Conservation (phyloP, 768 basidiomycete genomes). For the Hortiboletus campestris region DNA sequence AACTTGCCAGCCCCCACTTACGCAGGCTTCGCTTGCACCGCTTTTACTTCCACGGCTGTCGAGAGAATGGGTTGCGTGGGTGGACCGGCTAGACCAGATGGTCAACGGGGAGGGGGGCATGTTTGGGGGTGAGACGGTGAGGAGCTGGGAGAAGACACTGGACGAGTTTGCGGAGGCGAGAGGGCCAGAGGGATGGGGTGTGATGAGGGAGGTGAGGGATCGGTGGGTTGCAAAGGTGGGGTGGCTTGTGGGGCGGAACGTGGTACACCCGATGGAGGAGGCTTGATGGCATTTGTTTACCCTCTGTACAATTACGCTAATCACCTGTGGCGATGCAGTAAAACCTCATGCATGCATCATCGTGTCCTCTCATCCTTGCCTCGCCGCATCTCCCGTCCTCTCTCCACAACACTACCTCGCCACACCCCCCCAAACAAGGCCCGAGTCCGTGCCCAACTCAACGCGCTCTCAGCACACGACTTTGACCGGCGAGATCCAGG, state of each 20-base stretch:
- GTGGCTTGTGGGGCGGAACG: slow-evolving; percentile 63
- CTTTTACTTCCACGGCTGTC: slow-evolving; percentile 60
- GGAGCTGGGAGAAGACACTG: slow-evolving; percentile 65
- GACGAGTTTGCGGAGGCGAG: slow-evolving; percentile 63
- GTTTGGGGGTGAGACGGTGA: slow-evolving; percentile 72
- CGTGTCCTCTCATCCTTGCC: slow-evolving; percentile 45
- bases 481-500: slow-evolving; percentile 27
- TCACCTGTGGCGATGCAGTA: slow-evolving; percentile 9
- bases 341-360: slow-evolving; percentile 39
- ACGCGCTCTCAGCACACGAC: slow-evolving; percentile 26
- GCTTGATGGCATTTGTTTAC: slow-evolving; percentile 12
- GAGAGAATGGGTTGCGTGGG: slow-evolving; percentile 80
- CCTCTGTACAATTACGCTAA: not conserved
- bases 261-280: slow-evolving; percentile 32
- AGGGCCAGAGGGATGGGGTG: slow-evolving; percentile 38
- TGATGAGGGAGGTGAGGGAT: slow-evolving; percentile 51
- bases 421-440: not conserved
- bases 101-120: slow-evolving; percentile 75
- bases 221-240: slow-evolving; percentile 73
- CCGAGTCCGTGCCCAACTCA: slow-evolving; percentile 11
- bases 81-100: slow-evolving; percentile 61
- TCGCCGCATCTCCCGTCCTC: too few relatives aligned
- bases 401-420: too few relatives aligned
- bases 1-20: slow-evolving; percentile 63
- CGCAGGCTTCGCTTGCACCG: slow-evolving; percentile 56